Conservation (phyloP, 108 stramenopile species). For the Nitzschia palea region DNA sequence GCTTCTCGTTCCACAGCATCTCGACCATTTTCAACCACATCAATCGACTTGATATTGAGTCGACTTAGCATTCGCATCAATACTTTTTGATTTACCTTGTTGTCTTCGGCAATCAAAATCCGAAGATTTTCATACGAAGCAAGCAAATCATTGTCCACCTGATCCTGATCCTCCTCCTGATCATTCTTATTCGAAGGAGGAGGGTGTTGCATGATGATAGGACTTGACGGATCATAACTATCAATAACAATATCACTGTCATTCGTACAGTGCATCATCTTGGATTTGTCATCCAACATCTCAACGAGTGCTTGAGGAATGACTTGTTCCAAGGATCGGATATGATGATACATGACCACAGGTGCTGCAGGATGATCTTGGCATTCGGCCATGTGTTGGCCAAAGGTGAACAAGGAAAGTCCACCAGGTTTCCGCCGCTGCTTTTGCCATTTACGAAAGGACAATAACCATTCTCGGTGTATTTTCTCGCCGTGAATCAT, state of each 20-base stretch:
- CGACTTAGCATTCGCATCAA: constrained; percentile 35
- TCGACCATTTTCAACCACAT: constrained; percentile 46
- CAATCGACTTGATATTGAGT: constrained; percentile 27
- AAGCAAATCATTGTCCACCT: too few relatives aligned
- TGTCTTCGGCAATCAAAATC: constrained; percentile 47
- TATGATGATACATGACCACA: neutral
- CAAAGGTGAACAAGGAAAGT: constrained; percentile 2
- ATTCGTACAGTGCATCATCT: too few relatives aligned
- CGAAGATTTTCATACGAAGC: neutral
- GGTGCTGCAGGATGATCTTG: neutral
- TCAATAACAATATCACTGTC: too few relatives aligned
- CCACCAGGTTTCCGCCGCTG: too few relatives aligned
- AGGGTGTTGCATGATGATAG: too few relatives aligned
- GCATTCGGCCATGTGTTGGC: neutral
- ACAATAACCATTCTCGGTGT: too few relatives aligned
- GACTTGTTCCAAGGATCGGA: constrained; percentile 4
- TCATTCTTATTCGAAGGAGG: too few relatives aligned
- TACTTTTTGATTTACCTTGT: constrained; percentile 51
- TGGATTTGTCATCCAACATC: constrained; percentile 1
- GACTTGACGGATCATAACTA: too few relatives aligned
- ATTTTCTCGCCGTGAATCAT: neutral
- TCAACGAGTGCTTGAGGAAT: constrained; percentile 9
- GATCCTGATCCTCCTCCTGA: too few relatives aligned
- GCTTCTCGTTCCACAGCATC: constrained; percentile 36
- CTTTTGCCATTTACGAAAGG: too few relatives aligned